These are phyloP conservation scores for Pseudogymnoascus sp. DNA, from an alignment of 2,329 filamentous ascomycete genomes.

Conservation along the genomic window DNA sequence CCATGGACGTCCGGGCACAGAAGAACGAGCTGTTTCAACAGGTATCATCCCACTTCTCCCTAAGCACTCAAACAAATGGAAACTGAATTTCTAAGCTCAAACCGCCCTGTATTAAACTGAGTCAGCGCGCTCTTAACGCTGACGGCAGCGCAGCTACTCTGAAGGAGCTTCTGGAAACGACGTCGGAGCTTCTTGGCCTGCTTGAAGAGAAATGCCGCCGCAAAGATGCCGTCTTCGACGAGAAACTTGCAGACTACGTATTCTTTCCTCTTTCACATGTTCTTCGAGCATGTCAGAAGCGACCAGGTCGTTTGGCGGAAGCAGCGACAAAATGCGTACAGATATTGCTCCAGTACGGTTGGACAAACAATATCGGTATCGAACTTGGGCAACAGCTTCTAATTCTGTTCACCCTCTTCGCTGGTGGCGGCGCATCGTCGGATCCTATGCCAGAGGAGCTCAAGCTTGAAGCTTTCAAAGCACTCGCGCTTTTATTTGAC, in stretches of 20 bases:
- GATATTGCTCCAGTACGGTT: conserved; percentile 68
- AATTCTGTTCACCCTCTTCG: conserved; percentile 73
- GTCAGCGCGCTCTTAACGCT: conserved; percentile 46
- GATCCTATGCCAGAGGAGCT: conserved; percentile 63
- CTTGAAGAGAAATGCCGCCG: conserved; percentile 34
- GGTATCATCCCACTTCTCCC: neutral
- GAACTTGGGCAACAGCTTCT: conserved; percentile 77
- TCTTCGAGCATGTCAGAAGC: conserved; percentile 64
- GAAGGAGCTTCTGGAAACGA: conserved; percentile 40
- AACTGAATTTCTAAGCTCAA: conserved; percentile 43
- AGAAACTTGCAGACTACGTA: conserved; percentile 83
- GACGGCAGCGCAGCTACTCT: conserved; percentile 35
- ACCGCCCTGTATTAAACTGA: conserved; percentile 53
- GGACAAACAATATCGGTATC: conserved; percentile 63
- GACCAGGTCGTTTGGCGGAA: conserved; percentile 68
- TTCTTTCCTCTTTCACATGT: conserved; percentile 91
- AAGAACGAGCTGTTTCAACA: conserved; percentile 12
- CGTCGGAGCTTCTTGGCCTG: conserved; percentile 38
- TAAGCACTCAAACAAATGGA: neutral
- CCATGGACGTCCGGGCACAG: conserved; percentile 5
- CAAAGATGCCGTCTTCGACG: conserved; percentile 55
- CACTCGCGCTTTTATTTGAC: conserved; percentile 58
- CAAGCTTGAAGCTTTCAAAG: conserved; percentile 60
- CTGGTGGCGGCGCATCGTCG: conserved; percentile 56
- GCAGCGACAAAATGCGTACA: conserved; percentile 66